Evolutionary conservation across 2,329 filamentous ascomycete genomes (phyloP), one percentile per base, ranked within the genome.

Genomic region (Rugonectria rugulosa): DNA sequence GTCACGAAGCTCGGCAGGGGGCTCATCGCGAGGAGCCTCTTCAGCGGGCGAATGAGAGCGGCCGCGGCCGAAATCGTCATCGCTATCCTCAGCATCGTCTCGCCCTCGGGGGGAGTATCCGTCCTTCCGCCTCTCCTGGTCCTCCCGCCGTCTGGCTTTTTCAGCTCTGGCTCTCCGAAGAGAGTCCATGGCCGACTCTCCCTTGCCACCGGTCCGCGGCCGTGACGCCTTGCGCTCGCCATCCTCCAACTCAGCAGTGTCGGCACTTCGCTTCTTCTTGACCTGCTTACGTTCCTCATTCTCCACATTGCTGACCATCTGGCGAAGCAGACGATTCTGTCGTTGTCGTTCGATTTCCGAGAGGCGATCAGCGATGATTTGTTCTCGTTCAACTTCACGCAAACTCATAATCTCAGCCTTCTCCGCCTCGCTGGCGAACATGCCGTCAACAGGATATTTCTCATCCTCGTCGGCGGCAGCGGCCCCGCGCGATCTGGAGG

Each of bases 371-470:
- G 92, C 94, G 6, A 99, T 84, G 38, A 97, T 88, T 70, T 92
- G 87, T 74, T 99, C 95, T 60, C 94, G 89, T 70, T 96, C 88
- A 46, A 98, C 88, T 77, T 98, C 93, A 24, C 92, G 88, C 83
- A 97, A 87, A 53, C 81, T 84, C 83, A 95, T 88, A 59, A 99
- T 95, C 46, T 89, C 81, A 7, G 82, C 82, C 73, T 91, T 93
- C 70, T 95, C 91, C 32, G 85, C 81, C 38, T 86, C 81, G 63
- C 86, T 90, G 66, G 85, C 83, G 72, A 91, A 95, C 68, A 95
- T 88, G 65, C 94, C 93, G 62, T 99, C 95, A 60, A 97, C 84
- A 0, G 94, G 92, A 70, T 96, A 95, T 52, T 89, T 79, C 68
- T 88, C 83, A 49, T 84, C 82, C 53, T 87, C 82, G 44, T 85